Conservation (phyloP, 2,329 filamentous ascomycete species). For the Calonectria crousiana region DNA sequence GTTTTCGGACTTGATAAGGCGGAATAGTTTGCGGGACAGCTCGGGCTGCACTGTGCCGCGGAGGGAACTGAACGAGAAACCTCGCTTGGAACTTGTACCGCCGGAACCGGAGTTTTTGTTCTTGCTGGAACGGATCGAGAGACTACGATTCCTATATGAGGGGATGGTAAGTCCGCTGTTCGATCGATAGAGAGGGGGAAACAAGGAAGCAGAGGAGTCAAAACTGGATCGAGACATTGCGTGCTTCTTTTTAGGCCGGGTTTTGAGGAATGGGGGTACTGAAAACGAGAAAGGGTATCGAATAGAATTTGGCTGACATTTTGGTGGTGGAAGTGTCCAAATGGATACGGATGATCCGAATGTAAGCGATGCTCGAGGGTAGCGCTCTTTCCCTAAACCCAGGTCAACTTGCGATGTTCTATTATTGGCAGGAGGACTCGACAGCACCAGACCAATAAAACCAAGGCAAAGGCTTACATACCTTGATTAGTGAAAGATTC, state of each 20-base stretch:
- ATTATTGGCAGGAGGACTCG: not conserved
- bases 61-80: constrained; percentile 88
- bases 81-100: constrained; percentile 65
- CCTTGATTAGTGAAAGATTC: constrained; percentile 9
- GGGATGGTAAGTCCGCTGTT: constrained; percentile 45
- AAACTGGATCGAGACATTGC: constrained; percentile 50
- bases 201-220: constrained; percentile 43
- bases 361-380: not conserved
- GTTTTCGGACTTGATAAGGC: constrained; percentile 96
- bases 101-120: constrained; percentile 54
- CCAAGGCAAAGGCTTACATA: constrained; percentile 27
- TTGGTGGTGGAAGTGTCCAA: constrained; percentile 14
- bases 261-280: not conserved
- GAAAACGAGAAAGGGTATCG: not conserved
- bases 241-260: not conserved
- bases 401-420: not conserved
- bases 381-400: constrained; percentile 29
- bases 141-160: constrained; percentile 74
- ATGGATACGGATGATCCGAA: constrained; percentile 10
- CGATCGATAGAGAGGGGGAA: constrained; percentile 27
- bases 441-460: not conserved
- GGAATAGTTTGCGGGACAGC: constrained; percentile 88
- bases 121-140: constrained; percentile 79
- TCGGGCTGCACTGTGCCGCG: constrained; percentile 89
- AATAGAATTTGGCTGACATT: constrained; percentile 34